A percentile compares a stretch with the other conserved stretches of the same genome.
These are phyloP conservation scores for Misopates orontium DNA, from an alignment of 257 asterid species.

Conservation along the genomic window DNA sequence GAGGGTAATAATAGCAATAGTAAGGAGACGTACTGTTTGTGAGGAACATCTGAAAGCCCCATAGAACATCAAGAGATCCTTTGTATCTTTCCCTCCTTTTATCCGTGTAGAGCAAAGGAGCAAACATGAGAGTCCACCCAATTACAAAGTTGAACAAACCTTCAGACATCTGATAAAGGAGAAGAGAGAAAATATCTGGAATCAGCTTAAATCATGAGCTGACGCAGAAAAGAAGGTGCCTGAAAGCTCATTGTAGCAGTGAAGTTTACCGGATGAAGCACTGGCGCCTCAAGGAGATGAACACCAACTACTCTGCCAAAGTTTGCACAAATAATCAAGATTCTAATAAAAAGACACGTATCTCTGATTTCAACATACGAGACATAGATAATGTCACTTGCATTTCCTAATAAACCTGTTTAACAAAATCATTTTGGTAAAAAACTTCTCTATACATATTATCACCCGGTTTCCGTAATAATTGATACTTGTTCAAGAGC, in stretches of 20 bases:
- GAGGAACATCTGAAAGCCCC: slow-evolving; percentile 93
- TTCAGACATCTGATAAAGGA: slow-evolving; percentile 71
- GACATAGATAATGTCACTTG: slow-evolving; percentile 3
- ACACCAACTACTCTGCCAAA: slow-evolving; percentile 93
- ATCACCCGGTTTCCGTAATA: neutral
- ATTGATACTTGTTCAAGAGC: neutral
- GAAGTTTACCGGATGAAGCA: slow-evolving; percentile 67
- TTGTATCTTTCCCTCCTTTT: slow-evolving; percentile 62
- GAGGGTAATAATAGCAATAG: neutral
- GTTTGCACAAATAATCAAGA: slow-evolving; percentile 43
- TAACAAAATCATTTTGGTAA: neutral
- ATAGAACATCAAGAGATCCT: slow-evolving; percentile 75
- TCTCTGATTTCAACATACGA: neutral
- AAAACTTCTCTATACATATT: neutral
- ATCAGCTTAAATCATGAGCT: slow-evolving; percentile 19
- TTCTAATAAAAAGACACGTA: slow-evolving; percentile 1
- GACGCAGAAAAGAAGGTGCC: neutral
- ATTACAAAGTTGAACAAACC: slow-evolving; percentile 93
- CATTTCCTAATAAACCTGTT: neutral
- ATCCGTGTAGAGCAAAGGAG: slow-evolving; percentile 90
- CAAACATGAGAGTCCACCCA: slow-evolving; percentile 90
- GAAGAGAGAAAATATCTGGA: slow-evolving; percentile 18
- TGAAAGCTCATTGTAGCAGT: slow-evolving; percentile 6
- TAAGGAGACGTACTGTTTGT: slow-evolving; percentile 73
- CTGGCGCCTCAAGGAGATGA: slow-evolving; percentile 81